phyloP scores from a whole-genome alignment of 192 early-diverging fungal genomes.

The Mycoemilia scoparia region DNA sequence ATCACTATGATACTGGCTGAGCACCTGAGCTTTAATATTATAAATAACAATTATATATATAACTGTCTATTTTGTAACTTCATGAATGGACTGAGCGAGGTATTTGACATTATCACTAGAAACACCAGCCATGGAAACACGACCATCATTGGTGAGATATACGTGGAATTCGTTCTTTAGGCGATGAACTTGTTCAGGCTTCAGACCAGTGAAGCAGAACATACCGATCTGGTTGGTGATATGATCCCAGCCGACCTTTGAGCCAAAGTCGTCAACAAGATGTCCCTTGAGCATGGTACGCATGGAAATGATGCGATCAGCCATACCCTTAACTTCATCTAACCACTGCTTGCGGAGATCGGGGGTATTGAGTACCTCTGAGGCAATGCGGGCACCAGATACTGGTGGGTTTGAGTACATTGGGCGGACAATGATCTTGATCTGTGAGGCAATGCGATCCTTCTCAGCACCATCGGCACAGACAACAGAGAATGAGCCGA shows the following conservation, averaged over 20 bases:
- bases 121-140: constrained; percentile 95
- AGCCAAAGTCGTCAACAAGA: constrained; percentile 68
- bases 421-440: constrained; percentile 91
- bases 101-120: constrained; percentile 84
- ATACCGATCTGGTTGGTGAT: constrained; percentile 94
- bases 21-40: too few species aligned
- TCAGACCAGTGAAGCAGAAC: constrained; percentile 95
- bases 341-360: constrained; percentile 73
- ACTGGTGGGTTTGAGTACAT: constrained; percentile 99
- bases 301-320: constrained; percentile 93
- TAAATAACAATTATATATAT: too few species aligned
- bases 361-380: constrained; percentile 58
- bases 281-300: constrained; percentile 51
- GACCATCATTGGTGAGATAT: constrained; percentile 86
- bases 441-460: constrained; percentile 70
- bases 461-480: constrained; percentile 49
- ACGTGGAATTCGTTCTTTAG: constrained; percentile 71
- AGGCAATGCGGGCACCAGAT: constrained; percentile 83
- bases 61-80: constrained; percentile 84
- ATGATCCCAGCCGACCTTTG: constrained; percentile 69
- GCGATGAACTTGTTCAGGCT: constrained; percentile 67
- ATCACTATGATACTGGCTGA: too few species aligned
- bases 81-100: constrained; percentile 87
- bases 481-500: constrained; percentile 78
- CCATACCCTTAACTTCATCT: constrained; percentile 86